A percentile compares a stretch with the other conserved stretches of the same genome.
These are phyloP conservation scores for Glarea lozoyensis DNA, from an alignment of 495 filamentous ascomycete species.

Conservation along the genomic window DNA sequence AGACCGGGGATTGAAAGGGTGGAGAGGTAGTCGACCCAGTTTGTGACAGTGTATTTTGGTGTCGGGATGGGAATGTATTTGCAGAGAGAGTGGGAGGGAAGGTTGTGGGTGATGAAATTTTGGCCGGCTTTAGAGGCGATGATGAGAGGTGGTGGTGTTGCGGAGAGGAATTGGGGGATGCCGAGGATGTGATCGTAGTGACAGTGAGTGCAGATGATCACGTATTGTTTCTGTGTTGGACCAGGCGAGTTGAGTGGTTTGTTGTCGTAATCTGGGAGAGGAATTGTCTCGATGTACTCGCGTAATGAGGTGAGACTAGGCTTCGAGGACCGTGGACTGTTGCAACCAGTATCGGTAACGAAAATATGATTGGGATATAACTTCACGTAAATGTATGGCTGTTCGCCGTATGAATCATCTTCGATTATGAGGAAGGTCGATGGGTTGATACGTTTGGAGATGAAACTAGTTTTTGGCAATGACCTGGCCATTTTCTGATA, in stretches of 20 bases:
- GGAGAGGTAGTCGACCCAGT: slow-evolving; percentile 26
- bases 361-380: slow-evolving; percentile 21
- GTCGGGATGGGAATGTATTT: slow-evolving; percentile 20
- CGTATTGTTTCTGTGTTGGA: slow-evolving; percentile 23
- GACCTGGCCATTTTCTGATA: neutral
- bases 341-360: slow-evolving; percentile 30
- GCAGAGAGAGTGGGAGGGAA: slow-evolving; percentile 26
- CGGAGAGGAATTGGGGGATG: slow-evolving; percentile 22
- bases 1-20: slow-evolving; percentile 10
- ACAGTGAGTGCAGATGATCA: slow-evolving; percentile 32
- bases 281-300: slow-evolving; percentile 27
- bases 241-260: slow-evolving; percentile 23
- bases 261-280: slow-evolving; percentile 23
- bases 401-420: slow-evolving; percentile 27
- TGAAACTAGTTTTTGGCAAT: slow-evolving; percentile 20
- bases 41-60: slow-evolving; percentile 26
- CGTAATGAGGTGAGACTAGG: slow-evolving; percentile 17
- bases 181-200: slow-evolving; percentile 34
- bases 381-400: slow-evolving; percentile 34
- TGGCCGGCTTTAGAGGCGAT: slow-evolving; percentile 26
- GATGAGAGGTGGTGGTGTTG: slow-evolving; percentile 23
- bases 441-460: slow-evolving; percentile 22
- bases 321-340: slow-evolving; percentile 13
- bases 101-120: slow-evolving; percentile 25
- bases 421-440: slow-evolving; percentile 31